A percentile compares a stretch with the other conserved stretches of the same genome.
Evolutionary conservation across 2,329 filamentous ascomycete genomes (phyloP).

Genomic region (Zasmidium citrigriseum): DNA sequence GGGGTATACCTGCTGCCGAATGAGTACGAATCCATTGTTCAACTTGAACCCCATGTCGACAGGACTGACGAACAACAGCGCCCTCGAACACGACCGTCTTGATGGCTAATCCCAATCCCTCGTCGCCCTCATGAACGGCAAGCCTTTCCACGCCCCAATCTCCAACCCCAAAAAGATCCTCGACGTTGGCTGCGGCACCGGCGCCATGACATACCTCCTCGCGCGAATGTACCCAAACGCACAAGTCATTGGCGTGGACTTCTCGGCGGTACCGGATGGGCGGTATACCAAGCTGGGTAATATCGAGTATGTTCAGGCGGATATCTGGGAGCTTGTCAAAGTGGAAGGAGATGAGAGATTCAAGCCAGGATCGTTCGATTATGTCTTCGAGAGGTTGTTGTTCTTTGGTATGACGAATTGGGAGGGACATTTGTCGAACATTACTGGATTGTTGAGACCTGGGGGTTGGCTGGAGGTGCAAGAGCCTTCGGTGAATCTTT

Average conservation of each 20-base stretch:
- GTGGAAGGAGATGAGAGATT: not conserved
- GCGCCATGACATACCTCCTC: constrained; percentile 27
- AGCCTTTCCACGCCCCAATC: constrained; percentile 9
- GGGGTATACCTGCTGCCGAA: constrained; percentile 1
- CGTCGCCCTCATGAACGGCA: constrained; percentile 6
- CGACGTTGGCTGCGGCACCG: constrained; percentile 30
- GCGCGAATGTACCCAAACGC: constrained; percentile 20
- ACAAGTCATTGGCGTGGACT: constrained; percentile 37
- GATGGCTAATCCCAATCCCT: constrained; percentile 13
- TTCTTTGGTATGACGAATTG: constrained; percentile 18
- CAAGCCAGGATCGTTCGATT: constrained; percentile 9
- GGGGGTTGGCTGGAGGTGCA: constrained; percentile 19
- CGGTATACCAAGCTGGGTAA: not conserved
- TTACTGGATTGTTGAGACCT: constrained; percentile 11
- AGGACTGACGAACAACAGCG: constrained; percentile 1
- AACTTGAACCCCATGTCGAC: not conserved
- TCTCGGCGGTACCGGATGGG: constrained; percentile 18
- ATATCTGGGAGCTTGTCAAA: constrained; percentile 7
- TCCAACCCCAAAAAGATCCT: constrained; percentile 12
- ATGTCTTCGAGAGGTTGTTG: constrained; percentile 16
- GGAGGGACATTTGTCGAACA: constrained; percentile 11
- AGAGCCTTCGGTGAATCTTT: constrained; percentile 2
- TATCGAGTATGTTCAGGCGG: constrained; percentile 6
- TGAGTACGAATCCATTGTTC: not conserved
- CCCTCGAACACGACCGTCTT: constrained; percentile 22